A percentile compares a stretch with the other conserved stretches of the same genome.
Conservation (phyloP, 176 grass and related monocot genomes). For the Urochloa ruziziensis region DNA sequence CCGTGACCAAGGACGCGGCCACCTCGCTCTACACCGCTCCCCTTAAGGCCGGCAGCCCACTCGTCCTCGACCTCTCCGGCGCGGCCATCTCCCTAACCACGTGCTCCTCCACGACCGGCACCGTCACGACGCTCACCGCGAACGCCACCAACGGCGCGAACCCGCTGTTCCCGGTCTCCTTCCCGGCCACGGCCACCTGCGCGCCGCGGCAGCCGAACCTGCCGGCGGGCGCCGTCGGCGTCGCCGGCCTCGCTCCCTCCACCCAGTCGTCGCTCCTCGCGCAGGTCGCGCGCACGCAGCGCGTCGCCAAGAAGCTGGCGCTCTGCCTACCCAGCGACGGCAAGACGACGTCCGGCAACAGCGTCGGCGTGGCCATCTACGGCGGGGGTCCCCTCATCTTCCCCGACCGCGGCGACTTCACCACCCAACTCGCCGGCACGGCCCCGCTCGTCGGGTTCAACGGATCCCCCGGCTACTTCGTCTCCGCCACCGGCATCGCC, state of each 20-base stretch:
- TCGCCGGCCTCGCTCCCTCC: constrained; percentile 53
- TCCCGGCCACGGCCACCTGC: constrained; percentile 38
- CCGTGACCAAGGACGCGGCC: constrained; percentile 39
- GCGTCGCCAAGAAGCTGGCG: constrained; percentile 37
- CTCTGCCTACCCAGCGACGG: constrained; percentile 67
- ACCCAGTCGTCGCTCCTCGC: constrained; percentile 35
- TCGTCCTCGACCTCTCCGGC: constrained; percentile 54
- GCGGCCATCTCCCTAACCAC: constrained; percentile 50
- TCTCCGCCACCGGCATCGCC: constrained; percentile 30
- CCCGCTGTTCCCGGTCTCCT: constrained; percentile 24
- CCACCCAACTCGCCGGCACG: neutral
- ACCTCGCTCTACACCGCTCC: constrained; percentile 31
- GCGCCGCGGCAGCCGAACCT: constrained; percentile 16
- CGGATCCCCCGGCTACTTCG: constrained; percentile 27
- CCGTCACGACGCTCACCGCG: constrained; percentile 7
- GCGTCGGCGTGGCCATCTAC: constrained; percentile 49
- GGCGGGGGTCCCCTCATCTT: constrained; percentile 32
- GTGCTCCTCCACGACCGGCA: constrained; percentile 35
- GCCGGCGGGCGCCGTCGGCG: constrained; percentile 33
- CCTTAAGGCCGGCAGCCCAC: neutral
- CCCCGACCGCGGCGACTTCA: constrained; percentile 2
- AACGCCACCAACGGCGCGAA: constrained; percentile 64
- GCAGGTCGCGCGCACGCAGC: constrained; percentile 42
- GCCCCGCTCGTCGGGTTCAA: neutral
- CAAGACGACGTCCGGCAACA: neutral